A percentile compares a stretch with the other conserved stretches of the same genome.
These are phyloP conservation scores for Malassezia sympodialis DNA, from an alignment of 1,284 basidiomycete species.

Conservation along the genomic window DNA sequence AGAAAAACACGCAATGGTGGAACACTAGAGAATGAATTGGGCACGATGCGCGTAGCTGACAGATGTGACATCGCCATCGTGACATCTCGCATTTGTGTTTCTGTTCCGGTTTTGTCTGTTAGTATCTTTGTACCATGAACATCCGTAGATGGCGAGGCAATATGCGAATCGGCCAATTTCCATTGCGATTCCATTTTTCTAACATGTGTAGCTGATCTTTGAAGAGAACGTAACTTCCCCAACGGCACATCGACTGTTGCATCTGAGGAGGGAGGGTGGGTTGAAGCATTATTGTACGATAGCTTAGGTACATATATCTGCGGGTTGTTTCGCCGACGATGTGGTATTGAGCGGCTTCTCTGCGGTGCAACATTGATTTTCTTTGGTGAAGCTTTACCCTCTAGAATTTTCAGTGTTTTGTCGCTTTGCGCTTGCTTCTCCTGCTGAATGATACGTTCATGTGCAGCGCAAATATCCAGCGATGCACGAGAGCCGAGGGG, in stretches of 20 bases:
- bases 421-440: slow-evolving; percentile 7
- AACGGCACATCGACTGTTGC: neutral
- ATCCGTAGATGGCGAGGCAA: neutral
- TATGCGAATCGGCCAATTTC: neutral
- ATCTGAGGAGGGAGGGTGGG: neutral
- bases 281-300: neutral
- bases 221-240: neutral
- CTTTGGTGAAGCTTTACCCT: neutral
- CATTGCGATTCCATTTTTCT: neutral
- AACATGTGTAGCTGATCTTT: neutral
- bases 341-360: neutral
- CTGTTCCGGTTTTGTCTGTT: neutral
- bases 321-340: neutral
- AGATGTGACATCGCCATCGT: neutral
- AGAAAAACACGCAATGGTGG: slow-evolving; percentile 3
- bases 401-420: slow-evolving; percentile 1
- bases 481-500: neutral
- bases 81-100: neutral
- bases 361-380: neutral
- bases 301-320: neutral
- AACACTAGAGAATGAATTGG: too few relatives aligned
- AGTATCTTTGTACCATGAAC: neutral
- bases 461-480: neutral
- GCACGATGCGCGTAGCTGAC: too few relatives aligned
- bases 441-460: slow-evolving; percentile 9